Percentiles rank a stretch among this genome's conserved stretches.
These are phyloP conservation scores for Erigeron philadelphicus DNA, from an alignment of 140 eudicot genomes.

Conservation along the genomic window DNA sequence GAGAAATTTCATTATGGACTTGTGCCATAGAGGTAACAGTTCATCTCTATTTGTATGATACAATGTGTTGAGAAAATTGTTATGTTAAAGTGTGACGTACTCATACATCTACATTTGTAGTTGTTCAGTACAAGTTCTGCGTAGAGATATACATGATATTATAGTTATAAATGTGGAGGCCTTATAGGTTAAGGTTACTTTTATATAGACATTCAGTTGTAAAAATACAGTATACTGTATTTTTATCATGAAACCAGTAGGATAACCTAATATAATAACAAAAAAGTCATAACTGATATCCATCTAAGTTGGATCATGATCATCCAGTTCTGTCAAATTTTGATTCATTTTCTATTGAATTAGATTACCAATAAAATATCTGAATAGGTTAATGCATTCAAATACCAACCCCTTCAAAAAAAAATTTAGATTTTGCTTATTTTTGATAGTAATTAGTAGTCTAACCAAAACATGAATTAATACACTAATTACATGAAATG, in stretches of 20 bases:
- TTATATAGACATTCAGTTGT: background rate
- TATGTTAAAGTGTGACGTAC: background rate
- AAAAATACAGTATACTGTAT: background rate
- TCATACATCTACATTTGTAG: background rate
- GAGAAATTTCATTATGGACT: background rate
- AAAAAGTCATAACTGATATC: background rate
- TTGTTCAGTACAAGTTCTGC: background rate
- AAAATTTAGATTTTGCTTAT: background rate
- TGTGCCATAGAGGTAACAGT: background rate
- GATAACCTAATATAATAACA: background rate
- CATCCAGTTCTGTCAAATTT: background rate
- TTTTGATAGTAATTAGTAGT: background rate
- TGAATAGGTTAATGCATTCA: background rate
- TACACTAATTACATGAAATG: background rate
- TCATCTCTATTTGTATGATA: background rate
- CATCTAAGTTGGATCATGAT: slow-evolving; percentile 6
- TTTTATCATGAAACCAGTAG: background rate
- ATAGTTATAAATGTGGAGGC: background rate
- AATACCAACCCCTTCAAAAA: background rate
- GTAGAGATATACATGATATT: background rate
- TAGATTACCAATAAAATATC: slow-evolving; percentile 1
- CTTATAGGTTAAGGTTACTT: background rate
- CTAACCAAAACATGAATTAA: background rate
- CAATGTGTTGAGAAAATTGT: background rate
- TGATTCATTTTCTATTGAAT: slow-evolving; percentile 3